A percentile compares a stretch with the other conserved stretches of the same genome.
Conservation (phyloP, 352 stramenopile species). For the Saprolegnia diclina region DNA sequence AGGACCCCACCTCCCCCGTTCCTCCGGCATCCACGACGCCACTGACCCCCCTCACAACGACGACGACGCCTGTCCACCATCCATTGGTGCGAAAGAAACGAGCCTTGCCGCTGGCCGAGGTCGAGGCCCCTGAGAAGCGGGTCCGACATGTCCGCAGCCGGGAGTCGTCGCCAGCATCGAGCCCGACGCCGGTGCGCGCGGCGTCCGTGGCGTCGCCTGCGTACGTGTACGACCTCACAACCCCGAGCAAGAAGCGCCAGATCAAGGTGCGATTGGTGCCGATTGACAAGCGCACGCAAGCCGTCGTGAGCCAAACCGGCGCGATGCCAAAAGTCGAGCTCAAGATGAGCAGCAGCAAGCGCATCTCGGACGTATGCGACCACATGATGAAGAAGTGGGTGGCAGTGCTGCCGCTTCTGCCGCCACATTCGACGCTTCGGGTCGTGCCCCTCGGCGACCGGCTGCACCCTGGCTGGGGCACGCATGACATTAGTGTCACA, state of each 20-base stretch:
- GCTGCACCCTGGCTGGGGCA: conserved; percentile 14
- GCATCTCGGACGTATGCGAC: conserved; percentile 61
- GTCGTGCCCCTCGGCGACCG: conserved; percentile 16
- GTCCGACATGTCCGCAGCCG: neutral
- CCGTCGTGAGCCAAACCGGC: conserved; percentile 39
- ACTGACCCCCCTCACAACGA: no score
- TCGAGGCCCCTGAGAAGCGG: neutral
- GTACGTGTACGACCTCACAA: neutral
- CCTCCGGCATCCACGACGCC: no score
- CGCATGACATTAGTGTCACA: conserved; percentile 16
- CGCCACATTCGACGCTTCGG: neutral
- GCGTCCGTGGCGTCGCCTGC: neutral
- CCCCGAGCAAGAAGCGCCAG: conserved; percentile 53
- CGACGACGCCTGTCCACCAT: neutral
- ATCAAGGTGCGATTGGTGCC: conserved; percentile 82
- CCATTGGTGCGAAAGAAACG: conserved; percentile 15
- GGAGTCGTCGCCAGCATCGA: neutral
- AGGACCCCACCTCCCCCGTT: neutral
- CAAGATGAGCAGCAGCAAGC: conserved; percentile 72
- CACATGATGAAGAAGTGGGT: conserved; percentile 77
- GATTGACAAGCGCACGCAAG: conserved; percentile 53
- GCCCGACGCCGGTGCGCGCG: neutral
- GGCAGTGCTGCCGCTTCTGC: conserved; percentile 33
- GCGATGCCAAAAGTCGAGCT: conserved; percentile 75
- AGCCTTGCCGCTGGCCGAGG: neutral